Base-by-base conservation (phyloP, 2,329 filamentous ascomycete species). In the Botrytis squamosa region DNA sequence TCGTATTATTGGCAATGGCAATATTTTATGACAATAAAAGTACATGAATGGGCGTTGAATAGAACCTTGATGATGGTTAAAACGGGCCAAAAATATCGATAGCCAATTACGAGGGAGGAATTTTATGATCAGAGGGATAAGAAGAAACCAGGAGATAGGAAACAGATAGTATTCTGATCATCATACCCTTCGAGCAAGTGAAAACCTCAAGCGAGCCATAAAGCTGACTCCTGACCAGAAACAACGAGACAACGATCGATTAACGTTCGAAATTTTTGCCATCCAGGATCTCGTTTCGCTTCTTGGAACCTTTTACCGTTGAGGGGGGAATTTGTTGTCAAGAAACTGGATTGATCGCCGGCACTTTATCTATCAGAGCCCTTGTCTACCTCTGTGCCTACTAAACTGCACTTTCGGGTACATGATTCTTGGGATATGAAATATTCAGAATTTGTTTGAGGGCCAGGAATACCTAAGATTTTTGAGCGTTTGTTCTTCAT, bases 181-280 rank as follows among this genome's bases (percentile, higher is more conserved):
- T 29, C 16, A 29, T 20, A 8, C n/a, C 5, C 14, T 20, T 4
- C 3, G 16, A 5, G 12, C 4, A n/a, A 52, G 25, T 25, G 10
- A 25, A 25, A 25, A 12, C 22, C 9, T 25, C 9, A 25, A 52
- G 46, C 46, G 10, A 25, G 22, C 22, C 22, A 52, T 52, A 1
- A 12, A 52, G 46, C 22, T 25, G 22, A 52, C 4, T 52, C 12
- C 2, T 52, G 25, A 49, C 3, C 22, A 38, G 9, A 49, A n/a
- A 10, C 40, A 25, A 52, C 49, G 12, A n/a, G 4, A n/a, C 14
- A 52, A 1, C 0, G 4, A n/a, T 14, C 4, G 4, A n/a, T n/a
- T 3, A 25, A 14, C 0, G 5, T n/a, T 14, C 10, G 10, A 14
- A 52, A 0, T 0, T 1, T 14, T n/a, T 14, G 25, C 1, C 4